phyloP scores from a whole-genome alignment of 2,329 filamentous ascomycete species.

The Penicillium sp. region DNA sequence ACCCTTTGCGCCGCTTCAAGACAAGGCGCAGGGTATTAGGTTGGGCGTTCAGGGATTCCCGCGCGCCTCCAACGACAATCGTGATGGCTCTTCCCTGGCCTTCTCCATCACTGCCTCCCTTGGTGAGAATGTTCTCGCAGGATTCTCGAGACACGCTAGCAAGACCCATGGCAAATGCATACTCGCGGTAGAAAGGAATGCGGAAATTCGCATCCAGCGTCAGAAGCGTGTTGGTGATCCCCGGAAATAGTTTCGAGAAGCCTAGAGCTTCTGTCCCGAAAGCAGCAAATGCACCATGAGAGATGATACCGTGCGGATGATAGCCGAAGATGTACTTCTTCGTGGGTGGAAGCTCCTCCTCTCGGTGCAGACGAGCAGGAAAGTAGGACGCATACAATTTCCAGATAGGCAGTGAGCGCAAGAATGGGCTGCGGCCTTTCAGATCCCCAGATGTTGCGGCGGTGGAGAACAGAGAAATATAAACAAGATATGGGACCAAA shows the following conservation, averaged over 20 bases:
- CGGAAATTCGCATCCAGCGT: slow-evolving; percentile 97
- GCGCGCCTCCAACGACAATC: slow-evolving; percentile 89
- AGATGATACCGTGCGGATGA: slow-evolving; percentile 96
- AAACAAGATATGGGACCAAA: slow-evolving; percentile 74
- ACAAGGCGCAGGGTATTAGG: slow-evolving; percentile 77
- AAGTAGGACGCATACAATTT: slow-evolving; percentile 90
- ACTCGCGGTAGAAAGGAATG: slow-evolving; percentile 91
- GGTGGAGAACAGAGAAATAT: slow-evolving; percentile 73
- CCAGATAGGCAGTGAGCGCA: slow-evolving; percentile 77
- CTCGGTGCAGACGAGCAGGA: slow-evolving; percentile 84
- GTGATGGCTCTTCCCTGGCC: slow-evolving; percentile 96
- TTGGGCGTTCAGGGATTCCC: slow-evolving; percentile 85
- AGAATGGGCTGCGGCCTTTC: slow-evolving; percentile 70
- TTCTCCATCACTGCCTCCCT: slow-evolving; percentile 72
- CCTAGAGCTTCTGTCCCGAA: slow-evolving; percentile 89
- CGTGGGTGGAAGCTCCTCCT: slow-evolving; percentile 72
- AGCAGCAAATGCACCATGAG: slow-evolving; percentile 88
- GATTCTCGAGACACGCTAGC: slow-evolving; percentile 88
- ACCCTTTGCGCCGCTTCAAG: slow-evolving; percentile 81
- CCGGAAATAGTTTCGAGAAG: slow-evolving; percentile 84
- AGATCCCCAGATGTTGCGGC: slow-evolving; percentile 75
- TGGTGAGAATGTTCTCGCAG: slow-evolving; percentile 83
- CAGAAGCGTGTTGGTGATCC: slow-evolving; percentile 89
- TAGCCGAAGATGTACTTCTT: slow-evolving; percentile 97
- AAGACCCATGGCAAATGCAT: slow-evolving; percentile 84